These are phyloP conservation scores for Antitrichia curtipendula DNA, from an alignment of 225 moss, liverwort and hornwort species.

Conservation along the genomic window DNA sequence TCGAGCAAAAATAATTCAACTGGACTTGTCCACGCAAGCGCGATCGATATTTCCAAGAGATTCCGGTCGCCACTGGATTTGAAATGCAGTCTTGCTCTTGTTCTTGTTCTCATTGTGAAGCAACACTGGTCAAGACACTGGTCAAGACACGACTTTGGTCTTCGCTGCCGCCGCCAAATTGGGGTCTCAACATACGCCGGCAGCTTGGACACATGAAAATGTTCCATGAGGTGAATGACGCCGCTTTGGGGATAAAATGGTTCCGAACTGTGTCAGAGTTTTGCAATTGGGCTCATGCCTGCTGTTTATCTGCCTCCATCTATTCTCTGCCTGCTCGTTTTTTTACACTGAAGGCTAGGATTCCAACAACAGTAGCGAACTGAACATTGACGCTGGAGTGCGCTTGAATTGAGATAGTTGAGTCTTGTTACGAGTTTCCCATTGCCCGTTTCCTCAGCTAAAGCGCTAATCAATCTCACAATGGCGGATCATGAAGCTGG, in stretches of 20 bases:
- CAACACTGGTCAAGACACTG: background rate
- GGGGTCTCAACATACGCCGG: background rate
- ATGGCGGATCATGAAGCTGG: background rate
- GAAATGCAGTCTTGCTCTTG: background rate
- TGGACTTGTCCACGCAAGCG: background rate
- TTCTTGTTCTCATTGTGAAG: too few relatives aligned
- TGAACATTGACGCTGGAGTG: too few relatives aligned
- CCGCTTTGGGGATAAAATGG: background rate
- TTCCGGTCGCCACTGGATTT: background rate
- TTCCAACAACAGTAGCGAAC: background rate
- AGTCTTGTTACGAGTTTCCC: too few relatives aligned
- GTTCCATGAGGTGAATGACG: background rate
- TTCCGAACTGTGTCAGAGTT: background rate
- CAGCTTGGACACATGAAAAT: background rate
- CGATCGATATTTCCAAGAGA: background rate
- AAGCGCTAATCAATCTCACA: too few relatives aligned
- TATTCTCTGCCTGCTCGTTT: background rate
- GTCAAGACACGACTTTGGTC: background rate
- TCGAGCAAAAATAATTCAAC: background rate
- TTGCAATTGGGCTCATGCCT: background rate
- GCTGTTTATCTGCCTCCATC: background rate
- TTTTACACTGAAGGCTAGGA: too few relatives aligned
- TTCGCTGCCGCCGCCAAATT: background rate
- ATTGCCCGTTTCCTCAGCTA: too few relatives aligned
- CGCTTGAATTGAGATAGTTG: too few relatives aligned